Percentiles rank a stretch among this genome's conserved stretches.
These are phyloP conservation scores for Lachnellula cervina DNA, from an alignment of 2,329 filamentous ascomycete genomes.

Conservation along the genomic window DNA sequence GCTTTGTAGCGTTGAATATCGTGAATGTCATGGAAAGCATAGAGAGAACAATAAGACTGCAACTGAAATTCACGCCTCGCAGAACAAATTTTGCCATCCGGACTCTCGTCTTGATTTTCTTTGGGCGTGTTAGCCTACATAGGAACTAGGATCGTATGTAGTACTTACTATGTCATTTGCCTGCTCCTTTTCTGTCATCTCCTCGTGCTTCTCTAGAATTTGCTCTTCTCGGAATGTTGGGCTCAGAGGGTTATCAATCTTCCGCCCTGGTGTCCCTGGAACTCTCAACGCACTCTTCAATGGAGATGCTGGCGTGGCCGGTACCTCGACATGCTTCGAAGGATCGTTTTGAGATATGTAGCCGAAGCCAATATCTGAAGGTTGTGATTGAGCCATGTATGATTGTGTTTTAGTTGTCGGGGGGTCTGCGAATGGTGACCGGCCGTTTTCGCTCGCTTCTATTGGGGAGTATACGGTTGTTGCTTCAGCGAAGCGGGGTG, in stretches of 20 bases:
- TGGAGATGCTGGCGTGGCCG: constrained; percentile 68
- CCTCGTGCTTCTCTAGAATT: constrained; percentile 78
- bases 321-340: constrained; percentile 54
- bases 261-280: constrained; percentile 73
- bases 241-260: constrained; percentile 73
- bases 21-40: constrained; percentile 84
- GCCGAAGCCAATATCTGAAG: constrained; percentile 86
- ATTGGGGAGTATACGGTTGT: constrained; percentile 75
- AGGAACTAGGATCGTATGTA: not conserved
- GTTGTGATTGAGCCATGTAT: constrained; percentile 60
- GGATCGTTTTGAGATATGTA: constrained; percentile 64
- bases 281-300: constrained; percentile 88
- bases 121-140: constrained; percentile 35
- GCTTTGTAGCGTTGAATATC: constrained; percentile 86
- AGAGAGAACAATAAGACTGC: constrained; percentile 87
- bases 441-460: constrained; percentile 44
- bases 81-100: constrained; percentile 91
- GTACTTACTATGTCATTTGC: constrained; percentile 75
- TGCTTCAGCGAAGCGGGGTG: constrained; percentile 75
- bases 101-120: constrained; percentile 92
- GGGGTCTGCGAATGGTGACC: constrained; percentile 56
- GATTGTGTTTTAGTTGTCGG: constrained; percentile 44
- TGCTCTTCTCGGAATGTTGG: constrained; percentile 90
- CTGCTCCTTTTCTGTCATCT: constrained; percentile 78
- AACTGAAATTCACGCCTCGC: constrained; percentile 94